Evolutionary conservation across 352 stramenopile genomes (phyloP).

Genomic region (Globisporangium uncinulatum): DNA sequence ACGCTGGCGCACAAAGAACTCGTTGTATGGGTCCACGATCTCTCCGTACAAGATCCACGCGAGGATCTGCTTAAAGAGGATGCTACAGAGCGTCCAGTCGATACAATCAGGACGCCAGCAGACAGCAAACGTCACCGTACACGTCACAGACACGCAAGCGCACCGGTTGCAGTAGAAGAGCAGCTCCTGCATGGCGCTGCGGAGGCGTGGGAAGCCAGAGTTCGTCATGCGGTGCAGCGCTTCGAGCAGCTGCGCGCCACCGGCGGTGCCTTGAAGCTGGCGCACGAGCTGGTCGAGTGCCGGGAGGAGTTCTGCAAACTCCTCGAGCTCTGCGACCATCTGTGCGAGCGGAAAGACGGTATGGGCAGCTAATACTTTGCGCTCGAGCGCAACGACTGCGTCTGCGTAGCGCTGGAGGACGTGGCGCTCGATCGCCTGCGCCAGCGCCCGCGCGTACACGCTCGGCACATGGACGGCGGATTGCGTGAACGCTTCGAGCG

Average conservation of each 20-base stretch:
- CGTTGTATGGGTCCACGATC: slow-evolving; percentile 55
- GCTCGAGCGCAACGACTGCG: slow-evolving; percentile 44
- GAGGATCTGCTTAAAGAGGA: slow-evolving; percentile 79
- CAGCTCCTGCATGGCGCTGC: slow-evolving; percentile 47
- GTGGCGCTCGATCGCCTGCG: slow-evolving; percentile 37
- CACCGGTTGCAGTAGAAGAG: slow-evolving; percentile 50
- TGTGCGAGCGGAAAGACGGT: slow-evolving; percentile 55
- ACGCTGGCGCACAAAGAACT: slow-evolving; percentile 68
- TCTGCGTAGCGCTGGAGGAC: slow-evolving; percentile 50
- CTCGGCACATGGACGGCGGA: slow-evolving; percentile 24
- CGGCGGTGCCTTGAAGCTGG: slow-evolving; percentile 17
- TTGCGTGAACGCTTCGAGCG: slow-evolving; percentile 43
- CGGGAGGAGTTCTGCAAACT: slow-evolving; percentile 52
- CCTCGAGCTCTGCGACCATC: slow-evolving; percentile 63
- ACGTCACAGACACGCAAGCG: background rate
- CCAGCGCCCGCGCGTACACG: slow-evolving; percentile 52
- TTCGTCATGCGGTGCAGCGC: slow-evolving; percentile 31
- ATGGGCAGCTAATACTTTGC: slow-evolving; percentile 34
- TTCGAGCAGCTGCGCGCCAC: slow-evolving; percentile 34
- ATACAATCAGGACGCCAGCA: background rate
- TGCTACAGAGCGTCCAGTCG: slow-evolving; percentile 17
- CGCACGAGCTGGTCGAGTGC: slow-evolving; percentile 50
- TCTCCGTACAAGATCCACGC: slow-evolving; percentile 74
- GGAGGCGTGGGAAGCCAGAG: slow-evolving; percentile 57
- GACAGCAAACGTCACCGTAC: background rate